Conservation (phyloP, 768 basidiomycete species). For the Paxillus rubicundulus region DNA sequence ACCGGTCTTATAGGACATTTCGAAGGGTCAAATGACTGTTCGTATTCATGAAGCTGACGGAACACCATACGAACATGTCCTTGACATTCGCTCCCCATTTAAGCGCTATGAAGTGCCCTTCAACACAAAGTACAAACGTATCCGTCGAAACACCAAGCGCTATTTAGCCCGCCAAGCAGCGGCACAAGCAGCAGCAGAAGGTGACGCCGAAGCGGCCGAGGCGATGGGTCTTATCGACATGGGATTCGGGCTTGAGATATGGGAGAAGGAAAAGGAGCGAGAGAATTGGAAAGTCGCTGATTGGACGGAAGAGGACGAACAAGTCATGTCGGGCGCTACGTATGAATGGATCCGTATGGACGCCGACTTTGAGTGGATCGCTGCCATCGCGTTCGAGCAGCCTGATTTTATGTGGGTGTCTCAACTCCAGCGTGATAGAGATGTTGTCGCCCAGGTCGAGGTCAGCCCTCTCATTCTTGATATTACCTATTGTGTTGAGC, state of each 20-base stretch:
- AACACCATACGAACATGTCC: slow-evolving; percentile 96
- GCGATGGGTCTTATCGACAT: slow-evolving; percentile 93
- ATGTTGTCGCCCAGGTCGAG: slow-evolving; percentile 97
- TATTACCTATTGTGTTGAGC: slow-evolving; percentile 8
- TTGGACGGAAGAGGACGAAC: slow-evolving; percentile 97
- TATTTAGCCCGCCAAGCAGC: slow-evolving; percentile 91
- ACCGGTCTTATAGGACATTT: background rate
- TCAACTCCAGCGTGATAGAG: slow-evolving; percentile 91
- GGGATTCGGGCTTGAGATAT: slow-evolving; percentile 89
- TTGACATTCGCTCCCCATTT: slow-evolving; percentile 82
- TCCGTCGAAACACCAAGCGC: slow-evolving; percentile 94
- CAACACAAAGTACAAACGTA: slow-evolving; percentile 97
- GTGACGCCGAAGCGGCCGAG: slow-evolving; percentile 88
- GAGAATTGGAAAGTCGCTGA: slow-evolving; percentile 96
- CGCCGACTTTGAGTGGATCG: slow-evolving; percentile 99
- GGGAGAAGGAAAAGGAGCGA: slow-evolving; percentile 93
- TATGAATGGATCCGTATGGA: slow-evolving; percentile 99
- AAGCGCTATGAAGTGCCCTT: slow-evolving; percentile 98
- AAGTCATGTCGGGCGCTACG: slow-evolving; percentile 89
- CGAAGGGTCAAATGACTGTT: slow-evolving; percentile 93
- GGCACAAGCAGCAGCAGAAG: slow-evolving; percentile 89
- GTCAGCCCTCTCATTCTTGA: slow-evolving; percentile 43
- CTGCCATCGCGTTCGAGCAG: slow-evolving; percentile 88
- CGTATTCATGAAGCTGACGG: slow-evolving; percentile 99
- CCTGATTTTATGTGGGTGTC: slow-evolving; percentile 99